Percentiles rank a stretch among this genome's conserved stretches.
These are phyloP conservation scores for Thalia dealbata DNA, from an alignment of 176 grass and related monocot genomes.

Conservation along the genomic window DNA sequence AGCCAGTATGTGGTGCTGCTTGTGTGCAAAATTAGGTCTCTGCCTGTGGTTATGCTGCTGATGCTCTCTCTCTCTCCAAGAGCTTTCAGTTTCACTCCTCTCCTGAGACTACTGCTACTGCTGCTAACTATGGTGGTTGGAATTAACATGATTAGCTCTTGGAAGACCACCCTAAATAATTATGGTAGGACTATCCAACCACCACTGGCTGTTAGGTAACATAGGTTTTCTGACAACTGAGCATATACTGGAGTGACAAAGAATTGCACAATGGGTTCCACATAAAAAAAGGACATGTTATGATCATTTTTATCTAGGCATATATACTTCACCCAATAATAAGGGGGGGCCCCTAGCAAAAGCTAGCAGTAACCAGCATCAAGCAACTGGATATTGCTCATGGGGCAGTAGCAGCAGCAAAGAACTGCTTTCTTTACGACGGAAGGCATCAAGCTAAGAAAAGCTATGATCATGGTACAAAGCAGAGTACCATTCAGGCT, in stretches of 20 bases:
- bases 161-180: neutral
- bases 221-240: neutral
- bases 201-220: slow-evolving; percentile 5
- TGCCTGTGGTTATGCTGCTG: neutral
- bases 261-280: neutral
- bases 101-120: neutral
- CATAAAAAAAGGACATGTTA: neutral
- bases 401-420: too few species aligned
- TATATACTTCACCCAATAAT: too few species aligned
- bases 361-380: too few species aligned
- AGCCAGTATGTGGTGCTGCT: neutral
- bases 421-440: too few species aligned
- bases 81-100: too few species aligned
- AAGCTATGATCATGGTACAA: too few species aligned
- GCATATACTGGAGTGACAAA: neutral
- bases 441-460: too few species aligned
- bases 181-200: slow-evolving; percentile 2
- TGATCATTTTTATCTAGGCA: neutral
- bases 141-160: neutral
- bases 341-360: too few species aligned
- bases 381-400: too few species aligned
- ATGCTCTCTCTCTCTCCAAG: too few species aligned
- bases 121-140: neutral
- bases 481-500: too few species aligned
- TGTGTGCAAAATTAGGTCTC: neutral